Base-by-base conservation (phyloP, 164 flowering plant species). In the Chimonanthus praecox region DNA sequence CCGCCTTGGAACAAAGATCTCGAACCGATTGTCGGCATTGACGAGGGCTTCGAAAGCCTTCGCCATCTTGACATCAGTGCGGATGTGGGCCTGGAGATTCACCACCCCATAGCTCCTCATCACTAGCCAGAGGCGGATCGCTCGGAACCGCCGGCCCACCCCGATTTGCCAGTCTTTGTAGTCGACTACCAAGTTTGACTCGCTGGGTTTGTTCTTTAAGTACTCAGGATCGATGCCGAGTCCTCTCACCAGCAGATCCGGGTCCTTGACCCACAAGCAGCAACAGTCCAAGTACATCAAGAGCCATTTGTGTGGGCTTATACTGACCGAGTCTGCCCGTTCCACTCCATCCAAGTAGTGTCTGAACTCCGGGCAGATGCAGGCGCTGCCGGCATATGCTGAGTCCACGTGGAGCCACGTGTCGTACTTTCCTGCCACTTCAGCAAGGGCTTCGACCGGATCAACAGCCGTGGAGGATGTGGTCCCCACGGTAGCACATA, bases 151-250 rank as follows among this genome's bases (percentile, higher is more conserved):
- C 2, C 89, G 78, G n/a, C 90, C 82, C 4, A 84, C 73, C 0
- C 84, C 85, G 43, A 89, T 74, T 65, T 90, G 94, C 94, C 92
- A 90, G 69, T 90, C 94, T 68, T 88, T 87, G 68, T 79, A 89
- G 54, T 89, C 94, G 9, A 88, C 85, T 5, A 88, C 90, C 58
- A 64, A 63, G 20, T 80, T 69, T 1, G 82, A 82, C 62, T 86
- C 89, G 46, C 81, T 88, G 2, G 78, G 76, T 47, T 82, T 82
- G 80, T 88, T 88, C 50, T 72, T 83, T 68, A 88, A 72, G 64
- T 83, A 86, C 80, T 87, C 90, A 5, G 92, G 89, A 66, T 83
- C 76, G 2, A 87, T 85, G 54, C 80, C 75, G 45, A 87, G 49
- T 0, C 88, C 85, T 8, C 62, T 72, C 2, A 79, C 70, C 2